phyloP scores from a whole-genome alignment of 1,139 yeast species.

The Pichia inconspicua region DNA sequence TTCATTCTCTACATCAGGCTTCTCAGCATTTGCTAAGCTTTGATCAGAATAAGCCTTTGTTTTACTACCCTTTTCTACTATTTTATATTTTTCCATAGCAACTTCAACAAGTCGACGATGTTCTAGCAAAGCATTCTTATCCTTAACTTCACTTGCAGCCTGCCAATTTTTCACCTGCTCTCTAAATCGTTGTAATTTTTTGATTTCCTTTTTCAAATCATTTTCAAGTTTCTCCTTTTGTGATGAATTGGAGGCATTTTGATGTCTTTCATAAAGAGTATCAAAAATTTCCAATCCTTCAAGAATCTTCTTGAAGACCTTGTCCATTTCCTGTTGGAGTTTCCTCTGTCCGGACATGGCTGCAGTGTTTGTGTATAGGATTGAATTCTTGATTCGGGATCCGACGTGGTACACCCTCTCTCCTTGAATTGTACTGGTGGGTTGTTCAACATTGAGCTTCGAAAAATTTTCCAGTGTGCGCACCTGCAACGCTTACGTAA shows the following conservation, averaged over 20 bases:
- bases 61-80: conserved; percentile 66
- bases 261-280: conserved; percentile 61
- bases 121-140: conserved; percentile 53
- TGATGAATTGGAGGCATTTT: conserved; percentile 49
- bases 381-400: not conserved
- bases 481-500: not conserved
- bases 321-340: conserved; percentile 54
- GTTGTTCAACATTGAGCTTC: not conserved
- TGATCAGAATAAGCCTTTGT: conserved; percentile 69
- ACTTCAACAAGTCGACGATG: conserved; percentile 61
- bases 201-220: conserved; percentile 92
- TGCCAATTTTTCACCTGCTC: conserved; percentile 78
- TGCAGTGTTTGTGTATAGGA: not conserved
- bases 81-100: conserved; percentile 78
- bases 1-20: conserved; percentile 50
- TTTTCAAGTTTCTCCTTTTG: conserved; percentile 83
- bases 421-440: not conserved
- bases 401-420: not conserved
- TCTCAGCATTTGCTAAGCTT: conserved; percentile 30
- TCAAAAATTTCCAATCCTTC: conserved; percentile 69
- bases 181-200: conserved; percentile 86
- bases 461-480: conserved; percentile 5
- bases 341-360: conserved; percentile 29
- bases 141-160: conserved; percentile 63
- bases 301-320: conserved; percentile 66